Conservation (phyloP, 208 protist genomes). For the Porcisia hertigi region DNA sequence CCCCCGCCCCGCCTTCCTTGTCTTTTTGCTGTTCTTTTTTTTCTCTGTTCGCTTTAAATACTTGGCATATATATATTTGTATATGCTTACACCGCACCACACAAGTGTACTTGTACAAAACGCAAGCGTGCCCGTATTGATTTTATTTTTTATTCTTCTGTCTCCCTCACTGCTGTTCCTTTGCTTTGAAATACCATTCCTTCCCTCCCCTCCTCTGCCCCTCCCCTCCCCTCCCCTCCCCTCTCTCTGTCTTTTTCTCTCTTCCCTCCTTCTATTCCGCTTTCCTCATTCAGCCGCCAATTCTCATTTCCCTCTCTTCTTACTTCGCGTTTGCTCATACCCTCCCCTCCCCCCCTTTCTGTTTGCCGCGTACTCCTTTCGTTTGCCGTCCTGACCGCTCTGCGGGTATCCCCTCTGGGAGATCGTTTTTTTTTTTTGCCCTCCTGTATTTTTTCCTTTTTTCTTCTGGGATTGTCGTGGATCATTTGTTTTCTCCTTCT, state of each 20-base stretch:
- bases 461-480: neutral
- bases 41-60: neutral
- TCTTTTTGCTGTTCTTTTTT: neutral
- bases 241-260: neutral
- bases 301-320: neutral
- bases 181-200: neutral
- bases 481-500: conserved; percentile 1
- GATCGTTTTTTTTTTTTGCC: neutral
- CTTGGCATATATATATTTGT: neutral
- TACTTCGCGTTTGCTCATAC: no score
- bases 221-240: neutral
- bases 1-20: neutral
- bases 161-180: neutral
- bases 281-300: neutral
- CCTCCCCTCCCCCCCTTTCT: neutral
- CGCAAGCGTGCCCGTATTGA: neutral
- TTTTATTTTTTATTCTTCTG: neutral
- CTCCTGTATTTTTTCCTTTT: neutral
- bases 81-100: neutral
- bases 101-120: neutral
- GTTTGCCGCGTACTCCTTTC: neutral
- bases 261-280: neutral
- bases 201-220: neutral
- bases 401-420: neutral
- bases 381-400: neutral